phyloP scores from a whole-genome alignment of 192 early-diverging fungal species.

The Mortierella alpina region DNA sequence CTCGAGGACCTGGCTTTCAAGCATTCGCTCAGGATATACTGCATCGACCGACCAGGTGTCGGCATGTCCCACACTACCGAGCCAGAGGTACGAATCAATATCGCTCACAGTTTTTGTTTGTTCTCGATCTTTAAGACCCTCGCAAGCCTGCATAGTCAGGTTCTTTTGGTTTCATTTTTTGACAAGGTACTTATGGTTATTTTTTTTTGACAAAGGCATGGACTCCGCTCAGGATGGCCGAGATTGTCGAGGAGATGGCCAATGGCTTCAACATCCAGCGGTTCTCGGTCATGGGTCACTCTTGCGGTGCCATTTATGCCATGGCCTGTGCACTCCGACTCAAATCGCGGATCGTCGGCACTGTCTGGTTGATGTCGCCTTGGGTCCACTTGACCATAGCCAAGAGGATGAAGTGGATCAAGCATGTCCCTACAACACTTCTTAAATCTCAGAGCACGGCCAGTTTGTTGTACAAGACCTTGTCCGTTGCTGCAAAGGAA shows the following conservation, averaged over 20 bases:
- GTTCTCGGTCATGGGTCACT: conserved; percentile 58
- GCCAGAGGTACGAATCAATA: conserved; percentile 27
- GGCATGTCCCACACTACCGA: conserved; percentile 52
- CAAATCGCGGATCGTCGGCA: conserved; percentile 49
- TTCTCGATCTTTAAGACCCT: background rate
- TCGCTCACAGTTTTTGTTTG: background rate
- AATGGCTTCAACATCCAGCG: conserved; percentile 54
- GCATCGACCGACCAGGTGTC: conserved; percentile 56
- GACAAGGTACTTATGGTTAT: background rate
- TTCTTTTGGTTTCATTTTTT: background rate
- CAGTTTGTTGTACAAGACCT: conserved; percentile 32
- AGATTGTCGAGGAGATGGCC: conserved; percentile 56
- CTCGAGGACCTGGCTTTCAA: conserved; percentile 57
- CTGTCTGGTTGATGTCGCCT: conserved; percentile 56
- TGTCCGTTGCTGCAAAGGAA: conserved; percentile 53
- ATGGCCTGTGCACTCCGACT: conserved; percentile 56
- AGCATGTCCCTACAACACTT: conserved; percentile 50
- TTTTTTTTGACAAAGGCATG: conserved; percentile 3
- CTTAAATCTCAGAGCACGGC: conserved; percentile 47
- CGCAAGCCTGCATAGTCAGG: too few species aligned
- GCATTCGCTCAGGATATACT: conserved; percentile 55
- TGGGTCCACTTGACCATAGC: conserved; percentile 57
- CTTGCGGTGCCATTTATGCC: conserved; percentile 57
- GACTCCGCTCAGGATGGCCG: conserved; percentile 48
- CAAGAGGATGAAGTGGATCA: conserved; percentile 58